phyloP scores from a whole-genome alignment of 768 basidiomycete species.

The Podaxis carcinomalis region DNA sequence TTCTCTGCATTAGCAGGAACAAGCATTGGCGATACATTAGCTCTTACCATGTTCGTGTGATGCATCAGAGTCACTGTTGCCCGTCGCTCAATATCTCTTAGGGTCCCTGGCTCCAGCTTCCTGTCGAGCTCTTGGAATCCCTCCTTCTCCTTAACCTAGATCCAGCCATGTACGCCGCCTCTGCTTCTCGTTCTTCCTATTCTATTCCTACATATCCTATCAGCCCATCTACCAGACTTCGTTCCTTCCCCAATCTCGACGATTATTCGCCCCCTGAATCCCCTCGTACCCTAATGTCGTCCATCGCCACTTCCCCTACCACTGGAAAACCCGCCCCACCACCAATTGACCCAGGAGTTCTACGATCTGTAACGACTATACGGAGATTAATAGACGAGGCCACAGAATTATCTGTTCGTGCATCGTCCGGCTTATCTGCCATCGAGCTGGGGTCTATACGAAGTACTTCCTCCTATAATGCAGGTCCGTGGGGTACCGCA shows the following conservation, averaged over 20 bases:
- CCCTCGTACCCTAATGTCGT: constrained; percentile 30
- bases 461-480: constrained; percentile 34
- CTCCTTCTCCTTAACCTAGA: constrained; percentile 75
- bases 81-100: constrained; percentile 27
- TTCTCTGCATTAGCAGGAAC: constrained; percentile 85
- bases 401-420: constrained; percentile 82
- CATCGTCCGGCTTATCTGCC: constrained; percentile 78
- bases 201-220: constrained; percentile 17
- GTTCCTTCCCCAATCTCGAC: constrained; percentile 25
- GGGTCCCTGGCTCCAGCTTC: constrained; percentile 92
- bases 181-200: constrained; percentile 23
- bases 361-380: constrained; percentile 70
- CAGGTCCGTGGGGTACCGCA: constrained; percentile 56
- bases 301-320: constrained; percentile 42
- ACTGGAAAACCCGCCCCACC: constrained; percentile 74
- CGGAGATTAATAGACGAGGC: constrained; percentile 86
- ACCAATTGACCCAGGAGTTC: constrained; percentile 87
- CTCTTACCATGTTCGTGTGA: constrained; percentile 73
- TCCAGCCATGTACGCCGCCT: constrained; percentile 45
- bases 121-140: constrained; percentile 80
- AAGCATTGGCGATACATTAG: constrained; percentile 95
- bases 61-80: constrained; percentile 12
- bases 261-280: constrained; percentile 45
- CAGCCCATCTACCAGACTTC: neutral
- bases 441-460: constrained; percentile 69